Percentiles rank a stretch among this genome's conserved stretches.
Conservation (phyloP, 306 rosid genomes). For the Adenanthera pavonina region DNA sequence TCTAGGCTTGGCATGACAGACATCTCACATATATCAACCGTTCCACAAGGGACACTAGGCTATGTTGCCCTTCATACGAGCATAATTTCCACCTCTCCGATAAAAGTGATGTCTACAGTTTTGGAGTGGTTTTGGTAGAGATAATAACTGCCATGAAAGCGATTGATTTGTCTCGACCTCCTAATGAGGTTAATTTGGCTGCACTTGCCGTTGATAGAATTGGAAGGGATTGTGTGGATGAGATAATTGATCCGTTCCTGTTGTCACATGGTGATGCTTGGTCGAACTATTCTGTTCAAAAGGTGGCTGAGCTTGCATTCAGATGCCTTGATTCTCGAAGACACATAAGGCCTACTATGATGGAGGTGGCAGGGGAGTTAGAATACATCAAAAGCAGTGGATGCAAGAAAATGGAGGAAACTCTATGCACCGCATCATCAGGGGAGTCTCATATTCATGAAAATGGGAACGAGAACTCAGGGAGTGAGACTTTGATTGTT, state of each 20-base stretch:
- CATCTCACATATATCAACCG: slow-evolving; percentile 83
- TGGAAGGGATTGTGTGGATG: slow-evolving; percentile 75
- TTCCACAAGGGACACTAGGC: slow-evolving; percentile 97
- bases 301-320: slow-evolving; percentile 92
- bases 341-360: slow-evolving; percentile 90
- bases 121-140: slow-evolving; percentile 91
- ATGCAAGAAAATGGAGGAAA: slow-evolving; percentile 78
- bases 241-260: slow-evolving; percentile 80
- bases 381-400: slow-evolving; percentile 73
- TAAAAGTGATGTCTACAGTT: slow-evolving; percentile 87
- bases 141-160: slow-evolving; percentile 87
- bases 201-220: slow-evolving; percentile 93
- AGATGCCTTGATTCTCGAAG: slow-evolving; percentile 91
- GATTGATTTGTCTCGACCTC: slow-evolving; percentile 86
- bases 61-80: slow-evolving; percentile 89
- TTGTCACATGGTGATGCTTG: slow-evolving; percentile 88
- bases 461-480: slow-evolving; percentile 49
- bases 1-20: slow-evolving; percentile 86
- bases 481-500: slow-evolving; percentile 61
- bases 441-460: neutral
- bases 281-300: slow-evolving; percentile 81
- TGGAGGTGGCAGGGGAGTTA: slow-evolving; percentile 88
- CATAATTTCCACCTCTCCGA: slow-evolving; percentile 90
- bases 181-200: slow-evolving; percentile 76
- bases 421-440: slow-evolving; percentile 58